Conservation (phyloP, 202 grass and related monocot species). For the Carex arenaria region DNA sequence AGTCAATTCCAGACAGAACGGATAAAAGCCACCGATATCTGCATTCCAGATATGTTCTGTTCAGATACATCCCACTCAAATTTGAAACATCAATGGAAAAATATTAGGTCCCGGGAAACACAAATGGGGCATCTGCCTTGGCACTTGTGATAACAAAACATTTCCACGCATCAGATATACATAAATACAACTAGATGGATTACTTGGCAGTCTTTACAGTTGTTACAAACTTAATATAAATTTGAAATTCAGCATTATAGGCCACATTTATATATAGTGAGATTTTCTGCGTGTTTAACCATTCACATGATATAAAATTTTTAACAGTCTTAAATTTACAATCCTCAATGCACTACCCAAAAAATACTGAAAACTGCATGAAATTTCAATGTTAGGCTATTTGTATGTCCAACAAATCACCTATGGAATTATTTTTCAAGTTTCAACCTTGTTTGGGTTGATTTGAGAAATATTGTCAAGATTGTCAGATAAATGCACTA, state of each 20-base stretch:
- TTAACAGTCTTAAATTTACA: neutral
- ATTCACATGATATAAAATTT: neutral
- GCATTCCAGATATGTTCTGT: neutral
- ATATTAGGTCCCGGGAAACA: neutral
- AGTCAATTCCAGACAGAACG: neutral
- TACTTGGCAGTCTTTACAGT: neutral
- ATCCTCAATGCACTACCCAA: neutral
- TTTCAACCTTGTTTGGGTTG: neutral
- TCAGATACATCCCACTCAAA: neutral
- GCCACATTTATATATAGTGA: neutral
- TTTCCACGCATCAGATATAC: neutral
- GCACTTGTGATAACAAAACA: neutral
- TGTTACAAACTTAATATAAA: neutral
- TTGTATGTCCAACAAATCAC: neutral
- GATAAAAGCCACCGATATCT: neutral
- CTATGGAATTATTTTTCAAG: neutral
- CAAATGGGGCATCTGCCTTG: neutral
- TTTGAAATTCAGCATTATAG: neutral
- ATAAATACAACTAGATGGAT: neutral
- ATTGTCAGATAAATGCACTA: neutral
- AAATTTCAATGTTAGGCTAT: neutral
- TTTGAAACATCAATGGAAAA: neutral
- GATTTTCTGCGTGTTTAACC: neutral
- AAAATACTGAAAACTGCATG: neutral
- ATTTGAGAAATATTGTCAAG: neutral